Conservation (phyloP, 306 rosid species). For the Arachis stenosperma region DNA sequence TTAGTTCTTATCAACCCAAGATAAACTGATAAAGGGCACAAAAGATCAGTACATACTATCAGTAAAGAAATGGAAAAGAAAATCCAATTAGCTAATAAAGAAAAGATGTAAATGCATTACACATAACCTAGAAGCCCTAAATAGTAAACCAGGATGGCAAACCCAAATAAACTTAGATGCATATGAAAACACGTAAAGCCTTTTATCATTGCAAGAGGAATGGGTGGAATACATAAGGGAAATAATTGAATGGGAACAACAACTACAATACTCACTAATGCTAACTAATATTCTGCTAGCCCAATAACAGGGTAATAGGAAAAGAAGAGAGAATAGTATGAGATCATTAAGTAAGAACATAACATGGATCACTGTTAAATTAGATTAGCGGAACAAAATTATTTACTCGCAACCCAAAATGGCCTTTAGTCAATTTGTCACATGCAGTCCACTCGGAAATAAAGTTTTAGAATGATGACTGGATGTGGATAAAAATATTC, state of each 20-base stretch:
- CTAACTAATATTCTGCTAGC: not conserved
- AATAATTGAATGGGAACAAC: constrained; percentile 9
- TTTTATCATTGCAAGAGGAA: constrained; percentile 17
- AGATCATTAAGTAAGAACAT: constrained; percentile 15
- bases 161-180: constrained; percentile 13
- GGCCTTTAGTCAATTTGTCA: constrained; percentile 13
- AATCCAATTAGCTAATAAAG: constrained; percentile 21
- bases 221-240: constrained; percentile 1
- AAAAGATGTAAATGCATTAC: not conserved
- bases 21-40: no score
- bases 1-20: no score
- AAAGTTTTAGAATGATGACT: not conserved
- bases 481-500: not conserved
- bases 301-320: constrained; percentile 13
- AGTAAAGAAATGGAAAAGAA: constrained; percentile 9
- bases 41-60: not conserved
- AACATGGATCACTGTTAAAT: constrained; percentile 1
- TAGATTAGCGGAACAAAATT: constrained; percentile 12
- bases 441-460: constrained; percentile 10
- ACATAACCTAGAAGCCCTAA: constrained; percentile 9
- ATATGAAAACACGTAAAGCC: constrained; percentile 27
- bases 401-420: constrained; percentile 13
- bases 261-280: constrained; percentile 3
- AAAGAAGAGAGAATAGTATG: constrained; percentile 23
- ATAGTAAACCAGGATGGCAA: constrained; percentile 4